Conservation (phyloP, 2,329 filamentous ascomycete genomes). For the Penicillium rolfsii region DNA sequence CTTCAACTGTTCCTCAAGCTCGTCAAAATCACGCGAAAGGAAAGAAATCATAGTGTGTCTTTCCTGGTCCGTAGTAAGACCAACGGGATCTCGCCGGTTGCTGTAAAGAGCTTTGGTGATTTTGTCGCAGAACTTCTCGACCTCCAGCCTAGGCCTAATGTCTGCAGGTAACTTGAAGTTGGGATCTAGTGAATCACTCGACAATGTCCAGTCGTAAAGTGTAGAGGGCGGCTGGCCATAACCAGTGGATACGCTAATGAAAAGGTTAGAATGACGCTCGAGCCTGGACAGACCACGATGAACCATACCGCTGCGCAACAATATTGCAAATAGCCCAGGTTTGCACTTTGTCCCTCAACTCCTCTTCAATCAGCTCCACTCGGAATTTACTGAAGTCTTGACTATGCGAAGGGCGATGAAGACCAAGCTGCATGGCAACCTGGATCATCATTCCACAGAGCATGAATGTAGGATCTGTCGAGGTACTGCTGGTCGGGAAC, state of each 20-base stretch:
- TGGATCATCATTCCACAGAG: constrained; percentile 69
- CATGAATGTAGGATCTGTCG: constrained; percentile 68
- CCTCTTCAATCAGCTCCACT: constrained; percentile 61
- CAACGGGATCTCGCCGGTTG: constrained; percentile 59
- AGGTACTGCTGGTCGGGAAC: constrained; percentile 65
- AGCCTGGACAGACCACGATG: background rate
- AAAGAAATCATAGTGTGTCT: constrained; percentile 50
- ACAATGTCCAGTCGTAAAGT: constrained; percentile 62
- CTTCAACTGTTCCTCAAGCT: constrained; percentile 56
- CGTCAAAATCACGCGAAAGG: constrained; percentile 52
- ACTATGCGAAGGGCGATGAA: constrained; percentile 66
- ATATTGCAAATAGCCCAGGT: constrained; percentile 72
- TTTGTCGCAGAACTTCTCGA: constrained; percentile 63
- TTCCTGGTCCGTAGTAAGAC: constrained; percentile 51
- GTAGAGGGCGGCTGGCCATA: constrained; percentile 68
- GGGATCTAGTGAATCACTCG: constrained; percentile 47
- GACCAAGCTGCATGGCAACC: constrained; percentile 67
- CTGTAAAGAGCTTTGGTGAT: constrained; percentile 61
- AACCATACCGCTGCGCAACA: constrained; percentile 63
- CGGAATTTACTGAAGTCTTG: constrained; percentile 59
- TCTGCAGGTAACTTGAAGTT: constrained; percentile 57
- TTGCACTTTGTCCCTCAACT: constrained; percentile 65
- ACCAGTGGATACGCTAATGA: constrained; percentile 63
- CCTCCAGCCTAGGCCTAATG: constrained; percentile 56
- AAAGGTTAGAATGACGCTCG: constrained; percentile 8